Evolutionary conservation across 2,329 filamentous ascomycete species (phyloP).

Genomic region (Amylocarpus encephaloides): DNA sequence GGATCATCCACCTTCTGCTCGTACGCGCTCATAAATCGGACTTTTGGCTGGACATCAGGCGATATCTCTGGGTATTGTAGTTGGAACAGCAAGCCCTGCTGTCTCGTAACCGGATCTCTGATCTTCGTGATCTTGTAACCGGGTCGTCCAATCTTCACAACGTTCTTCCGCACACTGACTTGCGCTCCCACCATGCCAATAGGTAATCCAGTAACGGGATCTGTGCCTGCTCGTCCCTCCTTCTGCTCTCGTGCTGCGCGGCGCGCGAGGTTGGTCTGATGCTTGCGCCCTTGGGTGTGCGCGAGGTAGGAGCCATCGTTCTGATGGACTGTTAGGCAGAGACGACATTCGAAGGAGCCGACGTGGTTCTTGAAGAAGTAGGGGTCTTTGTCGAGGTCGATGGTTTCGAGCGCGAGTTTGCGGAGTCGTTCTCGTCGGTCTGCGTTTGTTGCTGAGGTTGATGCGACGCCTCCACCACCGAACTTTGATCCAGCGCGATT

Average conservation of each 20-base stretch:
- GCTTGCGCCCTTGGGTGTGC: slow-evolving; percentile 96
- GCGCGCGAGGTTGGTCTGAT: slow-evolving; percentile 95
- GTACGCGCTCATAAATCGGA: slow-evolving; percentile 96
- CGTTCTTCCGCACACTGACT: slow-evolving; percentile 63
- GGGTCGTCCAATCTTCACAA: slow-evolving; percentile 90
- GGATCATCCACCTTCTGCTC: slow-evolving; percentile 91
- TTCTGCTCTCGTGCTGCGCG: slow-evolving; percentile 94
- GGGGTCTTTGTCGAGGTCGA: slow-evolving; percentile 98
- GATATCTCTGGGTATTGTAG: slow-evolving; percentile 90
- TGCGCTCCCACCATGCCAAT: slow-evolving; percentile 65
- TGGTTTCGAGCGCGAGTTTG: slow-evolving; percentile 96
- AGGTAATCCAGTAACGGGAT: slow-evolving; percentile 63
- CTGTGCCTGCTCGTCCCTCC: slow-evolving; percentile 64
- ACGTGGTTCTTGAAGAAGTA: slow-evolving; percentile 99
- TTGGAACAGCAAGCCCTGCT: slow-evolving; percentile 91
- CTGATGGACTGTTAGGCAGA: slow-evolving; percentile 95
- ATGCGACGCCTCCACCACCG: slow-evolving; percentile 93
- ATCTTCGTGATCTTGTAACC: slow-evolving; percentile 98
- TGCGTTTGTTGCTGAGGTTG: slow-evolving; percentile 86
- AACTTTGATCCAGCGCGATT: slow-evolving; percentile 97
- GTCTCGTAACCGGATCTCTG: slow-evolving; percentile 77
- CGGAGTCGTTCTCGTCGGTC: slow-evolving; percentile 95
- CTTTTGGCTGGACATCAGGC: slow-evolving; percentile 67
- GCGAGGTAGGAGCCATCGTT: slow-evolving; percentile 99
- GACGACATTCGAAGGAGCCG: slow-evolving; percentile 93